Evolutionary conservation across 805 yeast species (phyloP), one percentile per base, ranked within the genome.

Genomic region (Metschnikowia lunata): DNA sequence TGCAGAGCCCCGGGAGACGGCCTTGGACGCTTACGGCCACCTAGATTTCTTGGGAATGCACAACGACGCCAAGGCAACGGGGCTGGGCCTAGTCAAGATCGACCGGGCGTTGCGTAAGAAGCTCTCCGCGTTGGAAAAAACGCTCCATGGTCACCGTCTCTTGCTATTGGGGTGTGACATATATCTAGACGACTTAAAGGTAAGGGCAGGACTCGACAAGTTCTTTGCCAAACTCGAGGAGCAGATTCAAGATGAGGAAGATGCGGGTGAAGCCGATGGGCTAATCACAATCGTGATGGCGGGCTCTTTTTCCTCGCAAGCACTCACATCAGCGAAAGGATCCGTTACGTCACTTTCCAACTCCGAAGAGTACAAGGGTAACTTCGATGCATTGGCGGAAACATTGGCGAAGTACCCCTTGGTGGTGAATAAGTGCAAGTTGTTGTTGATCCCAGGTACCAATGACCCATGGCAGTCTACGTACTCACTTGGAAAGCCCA

Each of bases 391-490:
- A 2, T 69, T 93, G 12, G 91, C 95, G 0, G 69, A 72, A 2
- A 56, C 88, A 2, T 57, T 93, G 14, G 75, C 82, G 8, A 71
- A 75, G 38, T 85, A 69, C 53, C 85, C 88, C 0, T 58, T 61
- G 4, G 63, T 88, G 7, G 66, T 80, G 11, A 58, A 66, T 7
- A 58, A 66, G 7, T 73, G 85, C 27, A 80, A 83, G 40, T 62
- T 93, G 27, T 66, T 88, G 1, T 78, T 93, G 46, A 69, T 91
- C 1, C 97, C 98, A 0, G 98, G 99, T 1, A 79, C 80, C 34
- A 85, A 88, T 53, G 99, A 93, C 64, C 97, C 97, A 0, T 93
- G 98, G 97, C 82, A 82, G 30, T 78, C 93, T 1, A 71, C 82
- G 43, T 76, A 75, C 38, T 75, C 85, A 1, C 71, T 83, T 39